phyloP scores from a whole-genome alignment of 2,329 filamentous ascomycete species.

The Botrytis aclada region DNA sequence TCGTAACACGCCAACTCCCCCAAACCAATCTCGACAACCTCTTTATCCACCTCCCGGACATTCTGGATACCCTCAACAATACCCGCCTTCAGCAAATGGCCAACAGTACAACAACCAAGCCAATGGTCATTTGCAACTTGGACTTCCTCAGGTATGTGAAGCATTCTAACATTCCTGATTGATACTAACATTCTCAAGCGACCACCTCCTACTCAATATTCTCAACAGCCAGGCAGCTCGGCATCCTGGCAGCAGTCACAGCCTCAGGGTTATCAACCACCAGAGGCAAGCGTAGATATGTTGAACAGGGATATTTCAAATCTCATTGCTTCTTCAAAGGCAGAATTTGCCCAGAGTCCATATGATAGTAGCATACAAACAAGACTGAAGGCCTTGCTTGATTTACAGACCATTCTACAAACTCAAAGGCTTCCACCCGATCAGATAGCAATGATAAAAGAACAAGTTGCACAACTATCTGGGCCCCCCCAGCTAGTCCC shows the following conservation, averaged over 20 bases:
- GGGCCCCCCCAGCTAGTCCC: conserved; percentile 37
- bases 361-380: conserved; percentile 73
- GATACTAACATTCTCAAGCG: conserved; percentile 22
- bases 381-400: conserved; percentile 79
- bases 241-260: conserved; percentile 37
- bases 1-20: conserved; percentile 73
- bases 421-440: conserved; percentile 74
- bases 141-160: conserved; percentile 33
- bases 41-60: conserved; percentile 41
- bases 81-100: conserved; percentile 27
- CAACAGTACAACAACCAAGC: conserved; percentile 26
- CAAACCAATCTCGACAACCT: conserved; percentile 44
- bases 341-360: conserved; percentile 71
- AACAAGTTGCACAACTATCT: conserved; percentile 73
- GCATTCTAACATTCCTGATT: neutral
- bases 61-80: conserved; percentile 38
- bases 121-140: conserved; percentile 30
- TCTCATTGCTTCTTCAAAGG: conserved; percentile 69
- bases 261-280: conserved; percentile 32
- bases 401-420: conserved; percentile 77
- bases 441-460: conserved; percentile 79
- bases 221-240: conserved; percentile 36
- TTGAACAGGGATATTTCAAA: conserved; percentile 81
- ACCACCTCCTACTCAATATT: conserved; percentile 25
- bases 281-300: conserved; percentile 63